Evolutionary conservation across 2,329 filamentous ascomycete species (phyloP).

Genomic region (Pseudogymnoascus sp.): DNA sequence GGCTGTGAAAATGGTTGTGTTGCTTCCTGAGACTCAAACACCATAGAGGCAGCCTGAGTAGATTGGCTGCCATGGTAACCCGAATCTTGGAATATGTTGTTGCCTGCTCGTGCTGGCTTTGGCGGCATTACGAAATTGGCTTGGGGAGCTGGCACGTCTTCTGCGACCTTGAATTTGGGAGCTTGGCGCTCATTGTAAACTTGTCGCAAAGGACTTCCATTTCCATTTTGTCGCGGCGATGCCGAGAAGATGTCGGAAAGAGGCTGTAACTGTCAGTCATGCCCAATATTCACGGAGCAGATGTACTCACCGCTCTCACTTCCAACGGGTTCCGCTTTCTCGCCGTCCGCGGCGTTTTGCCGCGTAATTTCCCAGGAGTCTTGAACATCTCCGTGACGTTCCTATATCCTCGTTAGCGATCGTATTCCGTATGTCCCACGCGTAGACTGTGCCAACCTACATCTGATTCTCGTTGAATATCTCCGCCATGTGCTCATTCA

Average conservation of each 20-base stretch:
- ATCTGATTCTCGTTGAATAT: constrained; percentile 82
- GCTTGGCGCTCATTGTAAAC: constrained; percentile 23
- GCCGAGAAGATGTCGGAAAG: constrained; percentile 53
- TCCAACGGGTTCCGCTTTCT: constrained; percentile 54
- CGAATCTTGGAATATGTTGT: constrained; percentile 47
- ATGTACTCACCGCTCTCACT: constrained; percentile 53
- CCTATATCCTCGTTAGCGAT: constrained; percentile 40
- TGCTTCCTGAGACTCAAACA: constrained; percentile 1
- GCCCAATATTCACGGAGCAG: constrained; percentile 1
- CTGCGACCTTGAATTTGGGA: constrained; percentile 52
- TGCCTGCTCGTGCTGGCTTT: constrained; percentile 18
- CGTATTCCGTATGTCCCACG: constrained; percentile 4
- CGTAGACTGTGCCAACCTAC: constrained; percentile 48
- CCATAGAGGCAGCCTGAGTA: constrained; percentile 10
- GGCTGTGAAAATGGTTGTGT: constrained; percentile 18
- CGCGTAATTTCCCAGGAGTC: constrained; percentile 74
- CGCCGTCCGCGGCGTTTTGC: constrained; percentile 68
- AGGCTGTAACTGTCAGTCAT: constrained; percentile 38
- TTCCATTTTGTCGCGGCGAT: constrained; percentile 44
- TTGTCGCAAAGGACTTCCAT: constrained; percentile 35
- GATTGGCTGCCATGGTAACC: constrained; percentile 64
- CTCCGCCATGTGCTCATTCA: constrained; percentile 96
- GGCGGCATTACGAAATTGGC: constrained; percentile 11
- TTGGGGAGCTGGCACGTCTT: constrained; percentile 36
- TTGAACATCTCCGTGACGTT: constrained; percentile 96